Evolutionary conservation across 2,329 filamentous ascomycete species (phyloP), one percentile per base, ranked within the genome.

Genomic region (Mariannaea elegans): DNA sequence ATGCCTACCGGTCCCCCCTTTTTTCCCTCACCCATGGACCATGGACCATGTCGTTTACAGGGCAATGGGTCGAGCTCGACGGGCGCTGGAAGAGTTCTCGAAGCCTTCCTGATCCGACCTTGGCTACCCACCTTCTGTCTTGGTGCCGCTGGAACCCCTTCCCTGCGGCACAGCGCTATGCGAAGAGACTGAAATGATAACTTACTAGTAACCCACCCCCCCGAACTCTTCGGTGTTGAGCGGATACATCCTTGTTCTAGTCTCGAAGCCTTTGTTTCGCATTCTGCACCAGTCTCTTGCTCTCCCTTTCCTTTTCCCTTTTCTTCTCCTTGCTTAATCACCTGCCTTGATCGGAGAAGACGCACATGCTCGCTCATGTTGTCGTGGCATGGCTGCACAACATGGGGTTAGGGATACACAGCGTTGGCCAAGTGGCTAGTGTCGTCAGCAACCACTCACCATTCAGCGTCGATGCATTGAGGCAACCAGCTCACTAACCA

Each of bases 41-140:
- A n/a, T n/a, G n/a, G n/a, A n/a, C n/a, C n/a, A n/a, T n/a, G n/a
- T n/a, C n/a, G n/a, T n/a, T n/a, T n/a, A n/a, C n/a, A n/a, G n/a
- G n/a, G n/a, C n/a, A n/a, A n/a, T n/a, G n/a, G n/a, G n/a, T n/a
- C n/a, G n/a, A n/a, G n/a, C 24, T 21, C 18, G 27, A 42, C 56
- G 51, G 56, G 53, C 50, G 49, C 42, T 49, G 19, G 21, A 27
- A 54, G 47, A 50, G 34, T 70, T 70, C 68, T 62, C 61, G 68
- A 70, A 70, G 60, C 65, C 56, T 70, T 66, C 68, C 61, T 62
- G 19, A 64, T 63, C 53, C 51, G 60, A 55, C 61, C n/a, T 34
- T 46, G 34, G 23, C 47, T 46, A 31, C 18, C 50, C 41, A 44
- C 48, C 48, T 51, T 48, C 45, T 56, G n/a, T 21, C 39, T 60